These are phyloP conservation scores for Beauveria sp. DNA, from an alignment of 2,329 filamentous ascomycete species.

Conservation along the genomic window DNA sequence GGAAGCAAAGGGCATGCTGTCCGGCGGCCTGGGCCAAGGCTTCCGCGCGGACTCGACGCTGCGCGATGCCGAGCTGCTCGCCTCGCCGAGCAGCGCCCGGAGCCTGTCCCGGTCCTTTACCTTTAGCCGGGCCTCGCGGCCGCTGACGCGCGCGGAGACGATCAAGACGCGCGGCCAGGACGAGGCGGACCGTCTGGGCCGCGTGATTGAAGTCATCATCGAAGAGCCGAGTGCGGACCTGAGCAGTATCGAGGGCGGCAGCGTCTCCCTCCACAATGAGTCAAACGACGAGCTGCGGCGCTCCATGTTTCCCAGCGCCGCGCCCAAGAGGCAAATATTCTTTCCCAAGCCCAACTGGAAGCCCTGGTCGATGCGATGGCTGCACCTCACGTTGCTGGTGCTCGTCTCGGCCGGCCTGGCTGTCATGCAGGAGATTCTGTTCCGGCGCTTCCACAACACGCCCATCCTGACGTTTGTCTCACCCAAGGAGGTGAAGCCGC, in stretches of 20 bases:
- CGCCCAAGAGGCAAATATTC: conserved; percentile 35
- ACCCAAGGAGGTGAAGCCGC: conserved; percentile 41
- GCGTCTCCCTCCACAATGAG: conserved; percentile 13
- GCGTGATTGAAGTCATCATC: conserved; percentile 53
- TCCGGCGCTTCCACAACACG: conserved; percentile 36
- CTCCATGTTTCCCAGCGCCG: conserved; percentile 29
- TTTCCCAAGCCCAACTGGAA: conserved; percentile 61
- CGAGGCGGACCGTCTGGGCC: conserved; percentile 51
- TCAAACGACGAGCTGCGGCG: conserved; percentile 24
- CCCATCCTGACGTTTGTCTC: conserved; percentile 43
- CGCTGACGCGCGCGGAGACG: conserved; percentile 28
- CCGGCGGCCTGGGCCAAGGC: conserved; percentile 50
- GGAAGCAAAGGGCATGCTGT: conserved; percentile 47
- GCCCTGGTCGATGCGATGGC: conserved; percentile 56
- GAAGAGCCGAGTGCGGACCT: conserved; percentile 38
- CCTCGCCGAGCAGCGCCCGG: conserved; percentile 25
- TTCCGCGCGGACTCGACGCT: conserved; percentile 40
- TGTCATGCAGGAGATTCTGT: conserved; percentile 46
- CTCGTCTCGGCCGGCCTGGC: conserved; percentile 46
- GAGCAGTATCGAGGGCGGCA: conserved; percentile 41
- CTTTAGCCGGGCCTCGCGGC: conserved; percentile 20
- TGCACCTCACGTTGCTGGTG: conserved; percentile 48
- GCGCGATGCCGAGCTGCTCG: conserved; percentile 42
- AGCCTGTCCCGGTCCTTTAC: conserved; percentile 36
- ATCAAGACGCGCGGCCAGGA: conserved; percentile 45